Percentiles rank a stretch among this genome's conserved stretches.
phyloP scores from a whole-genome alignment of 176 grass and related monocot species.

The Thalia dealbata region DNA sequence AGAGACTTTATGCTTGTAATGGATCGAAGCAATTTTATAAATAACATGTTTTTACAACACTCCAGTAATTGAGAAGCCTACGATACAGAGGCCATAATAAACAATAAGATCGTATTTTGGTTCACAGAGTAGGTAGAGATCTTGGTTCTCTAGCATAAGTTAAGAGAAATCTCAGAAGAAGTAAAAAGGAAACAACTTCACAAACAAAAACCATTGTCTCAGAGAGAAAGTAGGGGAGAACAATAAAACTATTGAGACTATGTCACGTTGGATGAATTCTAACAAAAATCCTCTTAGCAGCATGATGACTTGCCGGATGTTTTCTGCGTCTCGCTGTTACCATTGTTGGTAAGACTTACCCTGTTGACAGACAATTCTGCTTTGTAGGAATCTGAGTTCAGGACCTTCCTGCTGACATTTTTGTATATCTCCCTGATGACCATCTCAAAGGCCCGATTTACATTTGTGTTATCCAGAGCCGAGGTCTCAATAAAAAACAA shows the following conservation, averaged over 20 bases:
- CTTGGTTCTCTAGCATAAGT: not conserved
- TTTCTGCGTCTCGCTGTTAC: not conserved
- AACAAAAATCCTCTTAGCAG: not conserved
- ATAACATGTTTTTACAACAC: not conserved
- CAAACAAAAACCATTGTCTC: not conserved
- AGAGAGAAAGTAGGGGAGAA: not conserved
- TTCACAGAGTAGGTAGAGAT: not conserved
- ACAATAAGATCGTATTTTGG: not conserved
- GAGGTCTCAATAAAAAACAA: slow-evolving; percentile 2
- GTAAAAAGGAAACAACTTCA: not conserved
- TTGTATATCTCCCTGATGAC: not conserved
- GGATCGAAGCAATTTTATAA: not conserved
- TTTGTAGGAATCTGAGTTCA: slow-evolving; percentile 8
- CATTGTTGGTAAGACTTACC: not conserved
- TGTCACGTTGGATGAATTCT: not conserved
- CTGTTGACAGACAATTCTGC: not conserved
- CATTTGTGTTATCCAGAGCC: not conserved
- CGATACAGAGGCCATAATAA: not conserved
- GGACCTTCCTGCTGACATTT: not conserved
- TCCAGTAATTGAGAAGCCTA: not conserved
- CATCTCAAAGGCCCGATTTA: not conserved
- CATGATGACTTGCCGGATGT: not conserved
- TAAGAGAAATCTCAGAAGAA: not conserved
- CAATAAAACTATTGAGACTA: not conserved
- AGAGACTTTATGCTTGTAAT: not conserved